Evolutionary conservation across 148 eudicot species (phyloP), one percentile per base, ranked within the genome.

Genomic region (Polygonum aviculare): DNA sequence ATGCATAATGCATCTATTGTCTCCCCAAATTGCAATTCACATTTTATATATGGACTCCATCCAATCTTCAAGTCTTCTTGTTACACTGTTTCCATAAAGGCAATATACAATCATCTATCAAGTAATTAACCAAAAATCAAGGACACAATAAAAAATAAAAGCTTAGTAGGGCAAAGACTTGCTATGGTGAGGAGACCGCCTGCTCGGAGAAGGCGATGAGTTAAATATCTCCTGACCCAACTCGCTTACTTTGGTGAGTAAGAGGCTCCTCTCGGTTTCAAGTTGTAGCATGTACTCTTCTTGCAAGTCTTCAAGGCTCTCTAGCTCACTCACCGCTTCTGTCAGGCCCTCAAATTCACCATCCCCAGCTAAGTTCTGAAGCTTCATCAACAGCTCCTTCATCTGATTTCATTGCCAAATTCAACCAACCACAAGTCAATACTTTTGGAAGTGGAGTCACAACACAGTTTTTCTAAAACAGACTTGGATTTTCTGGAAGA

Each of bases 161-260:
- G 70, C 5, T 71, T 41, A 15, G n/a, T 16, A 72, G 45, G 74
- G 38, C 74, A 72, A 7, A 19, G 74, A 72, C 8, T 44, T 44
- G 74, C 74, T 72, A 48, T 72, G 74, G 4, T 72, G 52, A 22
- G 74, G 15, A 8, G 89, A 76, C 72, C 78, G 76, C 54, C 89
- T 83, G 77, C 70, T 78, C 40, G 89, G 81, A 73, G 74, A 14
- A 45, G 89, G 86, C 19, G 93, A 81, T 1, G 94, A 83, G 81
- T 90, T 84, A 2, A 92, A 63, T 33, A 92, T 81, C 83, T 92
- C 99, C 83, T 85, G 96, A 73, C 99, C 91, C 52, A 95, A 90
- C 80, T 92, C 94, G 21, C 79, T 83, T 67, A 95, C 93, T 83
- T 95, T 95, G 87, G 74, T 81, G 10, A 95, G 86, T 62, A 95